A percentile compares a stretch with the other conserved stretches of the same genome.
These are phyloP conservation scores for Marasmius sp. DNA, from an alignment of 1,284 basidiomycete species.

Conservation along the genomic window DNA sequence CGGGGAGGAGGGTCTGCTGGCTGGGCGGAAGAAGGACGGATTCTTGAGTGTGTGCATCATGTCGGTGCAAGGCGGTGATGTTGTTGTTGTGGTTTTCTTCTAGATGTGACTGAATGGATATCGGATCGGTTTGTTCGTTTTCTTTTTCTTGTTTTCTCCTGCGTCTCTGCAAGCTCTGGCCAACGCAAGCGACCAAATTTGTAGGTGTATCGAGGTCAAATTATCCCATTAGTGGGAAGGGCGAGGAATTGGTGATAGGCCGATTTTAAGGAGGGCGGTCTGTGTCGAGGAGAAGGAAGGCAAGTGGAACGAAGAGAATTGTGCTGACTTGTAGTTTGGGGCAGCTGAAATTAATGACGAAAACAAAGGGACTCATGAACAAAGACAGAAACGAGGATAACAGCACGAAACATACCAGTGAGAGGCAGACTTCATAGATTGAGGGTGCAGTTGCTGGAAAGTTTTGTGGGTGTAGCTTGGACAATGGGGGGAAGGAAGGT, in stretches of 20 bases:
- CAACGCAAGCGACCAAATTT: constrained; percentile 36
- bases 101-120: neutral
- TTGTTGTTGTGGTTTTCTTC: neutral
- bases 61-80: constrained; percentile 5
- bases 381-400: neutral
- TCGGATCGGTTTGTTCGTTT: neutral
- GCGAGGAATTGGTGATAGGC: constrained; percentile 17
- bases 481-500: constrained; percentile 25
- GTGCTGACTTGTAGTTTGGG: constrained; percentile 51
- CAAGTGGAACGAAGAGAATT: constrained; percentile 65
- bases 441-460: constrained; percentile 16
- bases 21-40: constrained; percentile 63
- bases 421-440: constrained; percentile 53
- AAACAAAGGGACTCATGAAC: neutral
- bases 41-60: constrained; percentile 67
- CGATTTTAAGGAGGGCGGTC: constrained; percentile 72
- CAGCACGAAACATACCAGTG: constrained; percentile 29
- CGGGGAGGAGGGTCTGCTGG: constrained; percentile 62
- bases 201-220: constrained; percentile 30
- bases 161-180: constrained; percentile 13
- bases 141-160: constrained; percentile 15
- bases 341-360: constrained; percentile 24
- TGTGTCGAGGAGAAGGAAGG: constrained; percentile 58
- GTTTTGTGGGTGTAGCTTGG: constrained; percentile 16
- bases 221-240: constrained; percentile 65